Evolutionary conservation across 768 basidiomycete genomes (phyloP), one percentile per base, ranked within the genome.

Genomic region (Nidula microcarpa): DNA sequence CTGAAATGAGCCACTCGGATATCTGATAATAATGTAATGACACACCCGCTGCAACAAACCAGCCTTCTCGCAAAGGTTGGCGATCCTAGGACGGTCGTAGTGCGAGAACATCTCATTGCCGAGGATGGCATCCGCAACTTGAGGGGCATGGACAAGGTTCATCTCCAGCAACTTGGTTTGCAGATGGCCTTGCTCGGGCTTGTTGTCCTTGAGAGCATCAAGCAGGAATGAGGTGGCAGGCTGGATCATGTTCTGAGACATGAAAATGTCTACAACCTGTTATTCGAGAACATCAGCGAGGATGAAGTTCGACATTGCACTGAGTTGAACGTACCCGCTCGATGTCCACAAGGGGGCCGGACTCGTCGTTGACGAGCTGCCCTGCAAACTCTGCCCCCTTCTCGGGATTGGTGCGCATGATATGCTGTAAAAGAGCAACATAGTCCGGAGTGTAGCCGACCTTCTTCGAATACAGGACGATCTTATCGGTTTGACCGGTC

Each of bases 211-310:
- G 61, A 99, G 78, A 17, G 95, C 97, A 65, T 98, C 97, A 54
- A 99, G 74, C 47, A 98, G 75, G 86, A 99, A 98, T 1, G 94
- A 95, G 0, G 97, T 99, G 5, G 97, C 97, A 16, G 95, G 96
- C 69, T 98, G 97, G 53, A 98, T 95, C 94, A 98, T 93, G 73
- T 98, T 98, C 67, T 97, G 95, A 0, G 90, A 89, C 94, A 98
- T 97, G 78, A 99, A 98, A 62, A 98, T 97, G 63, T 99, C 97
- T 55, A 98, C 94, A 51, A 98, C 91, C 86, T 89, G 32, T 32
- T 37, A 18, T 35, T 23, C 23, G 4, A 41, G 16, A 41, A 16
- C 11, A 41, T 11, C 39, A 41, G 16, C 16, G 39, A 41, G 3
- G 11, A 11, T 11, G 39, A 41, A 41, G 39, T 41, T 14, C 8